These are phyloP conservation scores for Suillus plorans DNA, from an alignment of 768 basidiomycete species.

Conservation along the genomic window DNA sequence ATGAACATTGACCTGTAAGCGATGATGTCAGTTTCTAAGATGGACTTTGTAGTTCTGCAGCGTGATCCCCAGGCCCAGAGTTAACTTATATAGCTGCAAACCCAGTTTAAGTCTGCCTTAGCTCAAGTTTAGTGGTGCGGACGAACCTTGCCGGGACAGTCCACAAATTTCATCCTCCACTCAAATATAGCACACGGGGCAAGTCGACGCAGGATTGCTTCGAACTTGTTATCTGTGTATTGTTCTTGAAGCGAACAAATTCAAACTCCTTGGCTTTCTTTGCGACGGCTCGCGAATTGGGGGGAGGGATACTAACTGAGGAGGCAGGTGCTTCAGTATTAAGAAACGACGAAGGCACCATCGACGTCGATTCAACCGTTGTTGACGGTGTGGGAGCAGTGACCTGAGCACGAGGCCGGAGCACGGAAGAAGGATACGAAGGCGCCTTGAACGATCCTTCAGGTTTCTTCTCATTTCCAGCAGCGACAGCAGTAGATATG, in stretches of 20 bases:
- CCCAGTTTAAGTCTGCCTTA: too few species aligned
- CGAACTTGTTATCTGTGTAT: slow-evolving; percentile 83
- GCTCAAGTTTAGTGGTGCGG: too few species aligned
- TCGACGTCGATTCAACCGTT: slow-evolving; percentile 57
- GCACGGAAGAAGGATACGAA: slow-evolving; percentile 48
- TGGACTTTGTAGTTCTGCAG: too few species aligned
- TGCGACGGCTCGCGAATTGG: slow-evolving; percentile 52
- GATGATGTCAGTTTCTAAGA: too few species aligned
- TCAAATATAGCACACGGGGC: slow-evolving; percentile 59
- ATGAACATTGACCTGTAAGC: too few species aligned
- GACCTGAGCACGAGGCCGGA: slow-evolving; percentile 62
- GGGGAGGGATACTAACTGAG: slow-evolving; percentile 24
- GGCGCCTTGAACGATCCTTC: slow-evolving; percentile 77
- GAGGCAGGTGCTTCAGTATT: slow-evolving; percentile 58
- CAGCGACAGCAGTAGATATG: slow-evolving; percentile 33
- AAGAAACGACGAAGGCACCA: slow-evolving; percentile 51
- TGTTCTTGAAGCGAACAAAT: slow-evolving; percentile 63
- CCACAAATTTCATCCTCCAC: slow-evolving; percentile 89
- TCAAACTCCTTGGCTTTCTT: slow-evolving; percentile 70
- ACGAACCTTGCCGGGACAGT: slow-evolving; percentile 90
- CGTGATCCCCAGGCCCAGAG: too few species aligned
- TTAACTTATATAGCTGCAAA: too few species aligned
- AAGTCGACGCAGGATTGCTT: slow-evolving; percentile 65
- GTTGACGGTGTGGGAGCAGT: slow-evolving; percentile 64
- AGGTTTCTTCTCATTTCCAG: slow-evolving; percentile 65